Evolutionary conservation across 2,329 filamentous ascomycete genomes (phyloP).

Genomic region (Plectosphaerella sp.): DNA sequence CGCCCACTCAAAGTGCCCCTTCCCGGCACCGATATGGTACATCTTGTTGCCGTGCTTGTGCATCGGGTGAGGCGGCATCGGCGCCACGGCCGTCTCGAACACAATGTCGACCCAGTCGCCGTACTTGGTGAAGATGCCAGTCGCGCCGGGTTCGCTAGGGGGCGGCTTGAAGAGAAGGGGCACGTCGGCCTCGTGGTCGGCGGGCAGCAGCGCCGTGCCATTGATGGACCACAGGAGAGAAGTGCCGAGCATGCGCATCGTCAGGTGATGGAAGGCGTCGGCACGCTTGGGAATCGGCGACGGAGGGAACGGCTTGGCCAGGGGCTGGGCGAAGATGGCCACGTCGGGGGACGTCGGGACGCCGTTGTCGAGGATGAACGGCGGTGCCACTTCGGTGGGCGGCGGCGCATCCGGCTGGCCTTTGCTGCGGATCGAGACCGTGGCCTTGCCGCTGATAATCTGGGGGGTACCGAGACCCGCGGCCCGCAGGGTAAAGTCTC

Average conservation of each 20-base stretch:
- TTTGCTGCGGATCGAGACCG: slow-evolving; percentile 32
- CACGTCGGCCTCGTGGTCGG: slow-evolving; percentile 24
- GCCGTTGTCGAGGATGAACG: slow-evolving; percentile 48
- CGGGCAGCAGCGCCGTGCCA: slow-evolving; percentile 34
- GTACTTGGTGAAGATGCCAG: slow-evolving; percentile 42
- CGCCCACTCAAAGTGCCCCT: slow-evolving; percentile 44
- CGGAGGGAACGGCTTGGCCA: slow-evolving; percentile 42
- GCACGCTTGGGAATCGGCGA: slow-evolving; percentile 33
- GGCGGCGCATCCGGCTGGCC: slow-evolving; percentile 5
- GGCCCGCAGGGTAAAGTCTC: slow-evolving; percentile 51
- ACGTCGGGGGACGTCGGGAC: slow-evolving; percentile 31
- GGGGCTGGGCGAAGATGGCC: slow-evolving; percentile 36
- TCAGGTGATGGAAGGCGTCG: slow-evolving; percentile 40
- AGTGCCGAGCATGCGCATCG: slow-evolving; percentile 32
- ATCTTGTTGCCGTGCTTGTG: slow-evolving; percentile 63
- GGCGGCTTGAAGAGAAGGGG: slow-evolving; percentile 44
- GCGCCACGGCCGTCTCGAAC: slow-evolving; percentile 33
- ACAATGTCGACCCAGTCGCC: slow-evolving; percentile 54
- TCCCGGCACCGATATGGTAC: slow-evolving; percentile 49
- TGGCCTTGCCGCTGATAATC: slow-evolving; percentile 48
- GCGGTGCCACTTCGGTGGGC: slow-evolving; percentile 18
- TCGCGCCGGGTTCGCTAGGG: slow-evolving; percentile 27
- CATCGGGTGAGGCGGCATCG: slow-evolving; percentile 54
- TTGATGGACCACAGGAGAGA: slow-evolving; percentile 52
- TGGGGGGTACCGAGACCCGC: slow-evolving; percentile 45